Base-by-base conservation (phyloP, 2,329 filamentous ascomycete genomes). In the Rhynchosporium secalis region DNA sequence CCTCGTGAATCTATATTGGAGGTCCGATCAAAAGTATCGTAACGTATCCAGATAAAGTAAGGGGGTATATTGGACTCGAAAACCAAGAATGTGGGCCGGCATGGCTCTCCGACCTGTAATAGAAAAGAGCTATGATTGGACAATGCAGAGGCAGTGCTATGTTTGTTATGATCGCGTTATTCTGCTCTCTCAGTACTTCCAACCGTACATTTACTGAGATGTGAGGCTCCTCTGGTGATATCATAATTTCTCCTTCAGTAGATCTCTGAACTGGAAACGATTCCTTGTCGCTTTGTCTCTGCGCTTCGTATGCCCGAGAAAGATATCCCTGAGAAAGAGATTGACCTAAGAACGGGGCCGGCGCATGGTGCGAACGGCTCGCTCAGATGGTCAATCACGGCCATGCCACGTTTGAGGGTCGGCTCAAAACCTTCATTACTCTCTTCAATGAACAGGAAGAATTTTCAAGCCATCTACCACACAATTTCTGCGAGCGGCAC, bases 31-130 rank as follows among this genome's bases (percentile, higher is more conserved):
- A 13, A 41, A 60, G 46, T 1, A 52, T 31, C 26, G 47, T 29
- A 13, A 29, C 46, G n/a, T 54, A 60, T 2, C 26, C 26, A 29
- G 28, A 51, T 5, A 60, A 31, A 7, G 52, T 12, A 3, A 43
- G 4, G 7, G 57, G 47, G 6, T 52, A 52, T n/a, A 45, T 49
- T 7, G 57, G 57, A 40, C 29, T 40, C 13, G 57, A 51, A 28
- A 60, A 43, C 28, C 45, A 51, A 10, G 57, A 60, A 33, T 60
- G 57, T 41, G 57, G 36, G 9, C 57, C 57, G 9, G 38, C 36
- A 7, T 60, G 57, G 13, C 46, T 60, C 20, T 60, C 29, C 8
- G 36, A 43, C 57, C 41, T 60, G 36, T 51, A 36, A 3, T 60
- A 33, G 36, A 43, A 60, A 20, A 46, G 31, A 3, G 57, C 57